Percentiles rank a stretch among this genome's conserved stretches.
Conservation (phyloP, 2,329 filamentous ascomycete species). For the Tolypocladium tundrense region DNA sequence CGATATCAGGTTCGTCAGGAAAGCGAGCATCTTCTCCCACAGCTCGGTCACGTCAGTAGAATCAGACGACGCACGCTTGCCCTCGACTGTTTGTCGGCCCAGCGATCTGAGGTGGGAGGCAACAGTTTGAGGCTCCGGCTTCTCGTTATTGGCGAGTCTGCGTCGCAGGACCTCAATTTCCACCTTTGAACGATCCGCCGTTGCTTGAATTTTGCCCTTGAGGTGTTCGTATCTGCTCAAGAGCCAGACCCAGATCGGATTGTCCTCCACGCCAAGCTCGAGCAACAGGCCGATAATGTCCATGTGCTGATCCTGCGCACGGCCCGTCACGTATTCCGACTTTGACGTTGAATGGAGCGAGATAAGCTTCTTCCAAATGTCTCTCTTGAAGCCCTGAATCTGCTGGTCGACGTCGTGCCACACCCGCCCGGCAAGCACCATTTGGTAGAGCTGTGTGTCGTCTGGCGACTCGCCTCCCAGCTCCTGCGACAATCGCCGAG, state of each 20-base stretch:
- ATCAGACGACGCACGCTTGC: conserved; percentile 58
- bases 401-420: conserved; percentile 91
- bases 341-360: conserved; percentile 51
- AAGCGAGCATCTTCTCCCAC: conserved; percentile 80
- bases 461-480: conserved; percentile 47
- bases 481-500: conserved; percentile 54
- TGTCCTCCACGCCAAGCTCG: conserved; percentile 91
- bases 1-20: conserved; percentile 65
- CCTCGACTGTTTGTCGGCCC: conserved; percentile 54
- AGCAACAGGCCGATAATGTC: conserved; percentile 80
- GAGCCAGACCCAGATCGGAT: conserved; percentile 94
- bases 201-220: conserved; percentile 71
- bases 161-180: conserved; percentile 88
- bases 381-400: conserved; percentile 75
- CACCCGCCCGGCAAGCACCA: conserved; percentile 83
- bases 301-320: conserved; percentile 75
- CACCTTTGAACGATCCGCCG: conserved; percentile 76
- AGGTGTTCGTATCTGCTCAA: conserved; percentile 81
- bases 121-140: conserved; percentile 57
- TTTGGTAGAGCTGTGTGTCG: conserved; percentile 74
- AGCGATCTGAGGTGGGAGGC: conserved; percentile 70
- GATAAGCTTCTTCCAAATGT: conserved; percentile 75
- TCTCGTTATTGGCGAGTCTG: conserved; percentile 63
- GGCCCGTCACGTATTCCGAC: conserved; percentile 33
- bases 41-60: conserved; percentile 72